A percentile compares a stretch with the other conserved stretches of the same genome.
Conservation (phyloP, 441 rosid species). For the Corymbia calophylla region DNA sequence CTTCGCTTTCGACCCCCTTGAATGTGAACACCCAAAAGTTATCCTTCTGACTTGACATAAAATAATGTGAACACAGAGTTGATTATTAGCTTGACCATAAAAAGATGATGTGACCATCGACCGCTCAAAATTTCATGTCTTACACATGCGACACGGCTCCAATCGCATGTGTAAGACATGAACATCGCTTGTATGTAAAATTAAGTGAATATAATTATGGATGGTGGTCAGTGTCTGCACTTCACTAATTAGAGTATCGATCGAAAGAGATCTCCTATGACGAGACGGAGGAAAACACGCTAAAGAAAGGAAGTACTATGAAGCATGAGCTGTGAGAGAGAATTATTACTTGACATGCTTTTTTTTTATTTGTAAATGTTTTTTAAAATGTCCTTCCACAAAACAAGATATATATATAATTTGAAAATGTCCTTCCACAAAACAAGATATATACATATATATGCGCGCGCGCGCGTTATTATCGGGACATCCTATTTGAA, state of each 20-base stretch:
- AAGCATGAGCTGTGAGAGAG: rapidly evolving
- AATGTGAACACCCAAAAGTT: background rate
- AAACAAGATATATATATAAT: background rate
- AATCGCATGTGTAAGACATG: rapidly evolving
- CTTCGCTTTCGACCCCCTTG: background rate
- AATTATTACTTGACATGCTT: background rate
- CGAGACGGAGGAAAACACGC: background rate
- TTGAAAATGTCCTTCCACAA: no score
- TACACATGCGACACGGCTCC: no score
- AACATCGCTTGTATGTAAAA: background rate
- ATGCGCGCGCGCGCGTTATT: no score
- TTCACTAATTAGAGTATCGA: background rate
- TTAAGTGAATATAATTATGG: background rate
- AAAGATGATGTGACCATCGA: background rate
- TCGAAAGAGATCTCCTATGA: background rate
- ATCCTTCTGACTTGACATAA: background rate
- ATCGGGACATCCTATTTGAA: background rate
- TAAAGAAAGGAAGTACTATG: background rate
- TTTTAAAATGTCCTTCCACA: background rate
- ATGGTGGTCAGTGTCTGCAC: background rate
- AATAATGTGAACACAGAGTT: background rate
- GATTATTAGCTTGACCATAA: background rate
- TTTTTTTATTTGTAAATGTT: background rate
- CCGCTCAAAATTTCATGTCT: no score
- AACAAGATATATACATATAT: background rate